Evolutionary conservation across 257 asterid species (phyloP), one percentile per base, ranked within the genome.

Genomic region (Solanum neorickii): DNA sequence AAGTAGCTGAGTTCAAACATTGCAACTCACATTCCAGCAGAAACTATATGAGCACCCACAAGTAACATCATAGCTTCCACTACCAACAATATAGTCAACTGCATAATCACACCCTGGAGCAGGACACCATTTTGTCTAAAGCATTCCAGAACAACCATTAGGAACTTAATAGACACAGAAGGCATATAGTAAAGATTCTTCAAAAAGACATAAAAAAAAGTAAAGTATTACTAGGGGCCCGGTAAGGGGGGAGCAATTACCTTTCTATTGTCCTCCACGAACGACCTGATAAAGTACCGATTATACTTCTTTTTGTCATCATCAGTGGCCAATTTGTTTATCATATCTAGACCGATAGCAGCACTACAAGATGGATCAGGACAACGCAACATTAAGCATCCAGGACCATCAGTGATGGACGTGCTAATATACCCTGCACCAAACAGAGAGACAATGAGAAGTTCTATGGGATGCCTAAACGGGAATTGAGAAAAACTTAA

Each of bases 101-200:
- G 96, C 98, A 89, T 90, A 94, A 87, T 95, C 99, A 91, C 99
- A 96, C 62, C 99, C 99, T 69, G 98, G 99, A 88, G 96, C 98
- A 11, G 99, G 99, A 88, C 99, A 96, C 99, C 98, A 95, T 91
- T 96, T 96, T 33, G 95, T 95, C 99, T 96, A 82, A 68, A 52
- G 69, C 86, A 86, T 72, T 42, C 86, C 87, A 82, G 16, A 78
- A 86, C 60, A 41, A 16, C 21, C 88, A 73, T 82, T 82, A 82
- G 85, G 46, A 49, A 82, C 70, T 82, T 82, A 29, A 80, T 80
- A n/a, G 74, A 73, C 44, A 31, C 70, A 69, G 72, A 85, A 62
- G 44, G 76, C 27, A n/a, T 42, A 72, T 49, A 39, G 6, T 85
- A 49, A 70, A 85, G 70, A 69, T 85, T 80, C 44, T 80, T 47